Base-by-base conservation (phyloP, 2,329 filamentous ascomycete genomes). In the Fusarium napiforme region DNA sequence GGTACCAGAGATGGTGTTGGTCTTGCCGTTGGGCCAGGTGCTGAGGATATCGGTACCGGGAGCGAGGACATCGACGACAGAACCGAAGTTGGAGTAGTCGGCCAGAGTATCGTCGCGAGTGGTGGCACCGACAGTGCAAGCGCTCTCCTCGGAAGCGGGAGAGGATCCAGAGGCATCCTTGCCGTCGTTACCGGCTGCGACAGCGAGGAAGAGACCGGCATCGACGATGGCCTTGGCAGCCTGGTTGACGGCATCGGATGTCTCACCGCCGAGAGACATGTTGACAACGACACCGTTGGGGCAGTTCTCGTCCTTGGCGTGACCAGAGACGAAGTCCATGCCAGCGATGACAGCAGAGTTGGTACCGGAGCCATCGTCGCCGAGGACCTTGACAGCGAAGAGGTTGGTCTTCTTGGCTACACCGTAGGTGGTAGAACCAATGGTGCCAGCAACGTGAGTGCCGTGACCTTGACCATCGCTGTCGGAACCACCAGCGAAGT, bases 251-350 rank as follows among this genome's bases (percentile, higher is more conserved):
- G 87, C 78, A 5, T 81, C 64, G 7, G 86, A 87, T 66, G 74
- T 80, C 64, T 75, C 58, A 21, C 87, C 88, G 15, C 88, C 88
- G 8, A 90, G 85, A 21, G 86, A 88, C 87, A 90, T 88, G 82
- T 86, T 88, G 75, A 87, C 84, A 21, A 90, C 87, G 43, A 84
- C 81, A 32, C 85, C 85, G 49, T 80, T 83, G 71, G 81, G 78
- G 80, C 84, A 86, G 74, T 70, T 79, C 67, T 81, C 81, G 5
- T 71, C 78, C 60, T 78, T 55, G 23, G 80, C 74, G 73, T 86
- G 84, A 19, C 73, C 65, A 42, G 80, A 79, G 9, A 84, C 84
- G 40, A 79, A 86, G 77, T 86, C 83, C 72, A 86, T 85, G 60
- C 84, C 84, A 15, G 83, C 83, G 46, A 87, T 82, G 72, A 86